Evolutionary conservation across 2,329 filamentous ascomycete species (phyloP).

Genomic region (Tricladium varicosporioides): DNA sequence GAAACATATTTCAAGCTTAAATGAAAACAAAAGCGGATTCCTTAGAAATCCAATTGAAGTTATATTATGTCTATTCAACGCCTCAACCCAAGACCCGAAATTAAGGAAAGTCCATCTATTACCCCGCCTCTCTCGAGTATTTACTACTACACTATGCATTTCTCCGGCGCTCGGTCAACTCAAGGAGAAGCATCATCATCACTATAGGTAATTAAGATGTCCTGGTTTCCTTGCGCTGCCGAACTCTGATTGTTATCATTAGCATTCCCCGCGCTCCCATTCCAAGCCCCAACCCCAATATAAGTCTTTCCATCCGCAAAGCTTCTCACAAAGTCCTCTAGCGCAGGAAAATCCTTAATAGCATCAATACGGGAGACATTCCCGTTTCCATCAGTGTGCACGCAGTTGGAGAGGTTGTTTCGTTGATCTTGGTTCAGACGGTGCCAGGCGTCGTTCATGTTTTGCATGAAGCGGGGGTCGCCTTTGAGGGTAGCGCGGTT

Average conservation of each 20-base stretch:
- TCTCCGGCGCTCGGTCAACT: too few relatives aligned
- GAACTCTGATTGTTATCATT: conserved; percentile 38
- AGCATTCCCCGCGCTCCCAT: conserved; percentile 32
- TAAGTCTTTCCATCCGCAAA: conserved; percentile 40
- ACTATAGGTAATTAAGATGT: conserved; percentile 39
- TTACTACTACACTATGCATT: too few relatives aligned
- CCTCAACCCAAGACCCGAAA: too few relatives aligned
- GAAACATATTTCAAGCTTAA: too few relatives aligned
- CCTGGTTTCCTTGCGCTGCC: conserved; percentile 39
- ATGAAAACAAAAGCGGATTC: too few relatives aligned
- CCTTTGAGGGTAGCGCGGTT: conserved; percentile 38
- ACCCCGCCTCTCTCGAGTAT: too few relatives aligned
- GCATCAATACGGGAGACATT: conserved; percentile 33
- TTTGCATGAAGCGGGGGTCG: conserved; percentile 40
- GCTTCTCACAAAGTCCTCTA: conserved; percentile 38
- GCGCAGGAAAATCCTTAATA: conserved; percentile 35
- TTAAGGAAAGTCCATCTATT: too few relatives aligned
- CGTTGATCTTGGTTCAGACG: conserved; percentile 34
- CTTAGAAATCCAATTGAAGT: too few relatives aligned
- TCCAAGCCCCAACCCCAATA: conserved; percentile 41
- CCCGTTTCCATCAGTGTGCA: conserved; percentile 33
- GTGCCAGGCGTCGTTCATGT: conserved; percentile 36
- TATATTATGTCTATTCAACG: too few relatives aligned
- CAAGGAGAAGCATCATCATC: conserved; percentile 27
- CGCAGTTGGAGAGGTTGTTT: conserved; percentile 34